Evolutionary conservation across 192 early-diverging fungal genomes (phyloP).

Genomic region (Gryganskiella cystojenkinii): DNA sequence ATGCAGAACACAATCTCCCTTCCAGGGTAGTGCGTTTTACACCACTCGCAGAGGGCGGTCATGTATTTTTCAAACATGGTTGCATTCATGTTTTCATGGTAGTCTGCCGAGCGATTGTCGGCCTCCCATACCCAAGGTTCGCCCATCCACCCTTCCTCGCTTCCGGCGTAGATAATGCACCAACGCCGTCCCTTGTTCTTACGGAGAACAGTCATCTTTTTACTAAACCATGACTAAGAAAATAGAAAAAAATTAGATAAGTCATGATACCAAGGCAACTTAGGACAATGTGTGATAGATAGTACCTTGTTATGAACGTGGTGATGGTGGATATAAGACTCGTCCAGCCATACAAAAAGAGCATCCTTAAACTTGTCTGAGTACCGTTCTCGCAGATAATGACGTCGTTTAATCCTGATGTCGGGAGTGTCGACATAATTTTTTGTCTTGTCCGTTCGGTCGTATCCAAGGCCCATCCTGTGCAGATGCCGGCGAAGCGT

Average conservation of each 20-base stretch:
- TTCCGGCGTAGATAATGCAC: constrained; percentile 11
- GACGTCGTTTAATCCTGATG: neutral
- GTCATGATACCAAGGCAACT: too few species aligned
- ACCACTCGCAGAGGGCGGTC: too few species aligned
- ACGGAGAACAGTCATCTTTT: constrained; percentile 10
- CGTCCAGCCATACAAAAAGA: constrained; percentile 22
- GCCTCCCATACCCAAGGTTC: constrained; percentile 14
- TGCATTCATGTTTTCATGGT: constrained; percentile 24
- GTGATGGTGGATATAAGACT: constrained; percentile 19
- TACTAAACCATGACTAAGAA: constrained; percentile 6
- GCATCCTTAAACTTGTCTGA: constrained; percentile 23
- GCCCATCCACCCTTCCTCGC: constrained; percentile 16
- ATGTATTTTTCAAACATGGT: constrained; percentile 9
- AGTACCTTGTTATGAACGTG: constrained; percentile 19
- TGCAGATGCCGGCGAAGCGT: constrained; percentile 12
- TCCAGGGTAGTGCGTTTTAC: constrained; percentile 2
- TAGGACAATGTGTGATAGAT: too few species aligned
- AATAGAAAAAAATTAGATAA: neutral
- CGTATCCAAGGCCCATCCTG: constrained; percentile 3
- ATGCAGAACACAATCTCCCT: constrained; percentile 21
- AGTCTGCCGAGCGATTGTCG: neutral
- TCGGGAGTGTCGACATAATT: constrained; percentile 20
- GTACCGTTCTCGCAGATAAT: constrained; percentile 18
- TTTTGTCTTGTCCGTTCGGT: constrained; percentile 5
- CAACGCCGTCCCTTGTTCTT: constrained; percentile 10